A percentile compares a stretch with the other conserved stretches of the same genome.
Conservation (phyloP, 2,329 filamentous ascomycete genomes). For the Coleophoma cylindrospora region DNA sequence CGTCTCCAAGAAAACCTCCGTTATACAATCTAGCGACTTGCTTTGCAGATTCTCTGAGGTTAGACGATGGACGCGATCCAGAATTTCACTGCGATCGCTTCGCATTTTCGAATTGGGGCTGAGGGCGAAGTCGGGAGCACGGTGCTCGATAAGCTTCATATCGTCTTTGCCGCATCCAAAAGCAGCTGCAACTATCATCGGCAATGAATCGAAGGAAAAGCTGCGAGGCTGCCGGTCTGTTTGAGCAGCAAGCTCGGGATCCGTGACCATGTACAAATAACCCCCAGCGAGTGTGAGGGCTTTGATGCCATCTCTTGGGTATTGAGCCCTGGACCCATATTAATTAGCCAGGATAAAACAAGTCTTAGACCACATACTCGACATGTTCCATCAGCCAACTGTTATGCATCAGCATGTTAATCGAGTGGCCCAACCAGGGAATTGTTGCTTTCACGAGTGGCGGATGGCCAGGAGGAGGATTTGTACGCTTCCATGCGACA, state of each 20-base stretch:
- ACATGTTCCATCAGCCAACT: background rate
- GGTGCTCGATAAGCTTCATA: background rate
- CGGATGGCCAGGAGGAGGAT: background rate
- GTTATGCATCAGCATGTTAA: background rate
- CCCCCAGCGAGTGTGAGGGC: background rate
- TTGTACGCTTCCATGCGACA: background rate
- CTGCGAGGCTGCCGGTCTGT: background rate
- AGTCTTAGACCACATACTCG: background rate
- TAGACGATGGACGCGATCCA: background rate
- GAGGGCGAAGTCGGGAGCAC: background rate
- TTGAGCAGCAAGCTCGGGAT: background rate
- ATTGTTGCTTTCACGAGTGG: background rate
- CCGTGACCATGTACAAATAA: background rate
- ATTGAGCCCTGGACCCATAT: background rate
- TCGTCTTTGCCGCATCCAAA: background rate
- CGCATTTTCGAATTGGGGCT: background rate
- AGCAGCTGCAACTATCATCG: background rate
- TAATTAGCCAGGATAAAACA: background rate
- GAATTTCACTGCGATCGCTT: background rate
- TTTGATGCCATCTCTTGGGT: background rate
- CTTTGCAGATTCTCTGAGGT: background rate
- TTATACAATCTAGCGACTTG: background rate
- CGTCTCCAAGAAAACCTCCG: background rate
- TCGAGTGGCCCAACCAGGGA: background rate
- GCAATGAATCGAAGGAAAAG: background rate